Base-by-base conservation (phyloP, 2,329 filamentous ascomycete species). In the Ambrosiella xylebori region DNA sequence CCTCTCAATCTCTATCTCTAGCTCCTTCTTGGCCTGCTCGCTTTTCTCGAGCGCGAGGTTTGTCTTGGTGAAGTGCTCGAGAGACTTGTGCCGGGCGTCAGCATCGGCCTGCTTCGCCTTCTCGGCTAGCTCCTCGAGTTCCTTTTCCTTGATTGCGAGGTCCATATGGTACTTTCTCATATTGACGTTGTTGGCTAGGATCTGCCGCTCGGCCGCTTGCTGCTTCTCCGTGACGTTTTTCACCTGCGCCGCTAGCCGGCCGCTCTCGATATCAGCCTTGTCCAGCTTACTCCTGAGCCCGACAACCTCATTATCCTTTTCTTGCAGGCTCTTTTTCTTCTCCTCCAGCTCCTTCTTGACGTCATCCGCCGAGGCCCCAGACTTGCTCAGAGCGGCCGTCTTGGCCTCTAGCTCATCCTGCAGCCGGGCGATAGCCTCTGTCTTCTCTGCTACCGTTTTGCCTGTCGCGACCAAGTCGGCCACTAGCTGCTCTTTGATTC, bases 1-100 rank as follows among this genome's bases (percentile, higher is more conserved):
- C 61, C 89, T 78, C 65, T 87, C 77, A 68, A 93, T 90, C 66
- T 88, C 86, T 86, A 91, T 93, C 69, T 93, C 88, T 67, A 93
- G 67, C 86, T 94, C 88, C 27, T 27, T 27, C 27, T 27, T 27
- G 27, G 27, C 27, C 27, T 27, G 19, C 19, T 27, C 19, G 19
- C 19, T 27, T 3, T 27, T 27, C 19, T 27, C 19, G 19, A 27
- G 19, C 19, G 19, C 19, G 19, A 27, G 19, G 19, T 3, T 27
- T 3, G 19, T 27, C 19, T 27, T 27, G 19, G 19, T 27, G 19
- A 27, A 27, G 19, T 27, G 19, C 19, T 27, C 19, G 19, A 27
- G 19, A 27, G 19, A 27, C 19, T 27, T 27, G 19, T 3, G 3
- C 19, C 19, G 19, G 19, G 19, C 19, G 19, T 27, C 19, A 27